Conservation (phyloP, 1,284 basidiomycete species). For the Malassezia equina region DNA sequence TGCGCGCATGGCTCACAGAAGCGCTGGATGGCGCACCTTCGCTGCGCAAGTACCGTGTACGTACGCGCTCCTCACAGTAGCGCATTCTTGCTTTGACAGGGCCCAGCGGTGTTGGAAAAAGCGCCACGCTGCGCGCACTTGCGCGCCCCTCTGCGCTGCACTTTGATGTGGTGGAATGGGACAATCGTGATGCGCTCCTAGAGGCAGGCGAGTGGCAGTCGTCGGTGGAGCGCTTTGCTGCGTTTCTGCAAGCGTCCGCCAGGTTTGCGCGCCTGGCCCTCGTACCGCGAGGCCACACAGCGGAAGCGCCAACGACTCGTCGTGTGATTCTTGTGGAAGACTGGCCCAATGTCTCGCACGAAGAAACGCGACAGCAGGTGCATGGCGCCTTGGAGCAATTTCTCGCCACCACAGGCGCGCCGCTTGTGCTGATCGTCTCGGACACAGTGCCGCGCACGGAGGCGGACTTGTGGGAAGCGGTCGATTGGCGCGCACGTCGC, state of each 20-base stretch:
- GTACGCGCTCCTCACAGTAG: slow-evolving; percentile 2
- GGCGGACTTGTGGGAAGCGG: slow-evolving; percentile 52
- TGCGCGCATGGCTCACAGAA: slow-evolving; percentile 73
- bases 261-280: slow-evolving; percentile 26
- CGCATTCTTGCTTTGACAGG: slow-evolving; percentile 76
- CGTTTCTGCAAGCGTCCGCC: slow-evolving; percentile 27
- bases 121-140: slow-evolving; percentile 67
- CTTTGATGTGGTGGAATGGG: slow-evolving; percentile 79
- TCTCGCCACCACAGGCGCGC: slow-evolving; percentile 44
- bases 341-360: slow-evolving; percentile 66
- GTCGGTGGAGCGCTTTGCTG: slow-evolving; percentile 27
- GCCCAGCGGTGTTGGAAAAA: slow-evolving; percentile 82
- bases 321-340: slow-evolving; percentile 74
- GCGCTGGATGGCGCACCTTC: slow-evolving; percentile 61
- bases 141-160: slow-evolving; percentile 58
- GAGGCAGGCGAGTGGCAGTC: slow-evolving; percentile 7
- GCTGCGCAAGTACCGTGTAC: slow-evolving; percentile 60
- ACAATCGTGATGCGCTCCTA: slow-evolving; percentile 51
- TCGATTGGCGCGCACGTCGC: slow-evolving; percentile 49
- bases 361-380: slow-evolving; percentile 62
- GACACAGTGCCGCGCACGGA: slow-evolving; percentile 57
- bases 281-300: not conserved
- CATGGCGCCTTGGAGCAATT: slow-evolving; percentile 57
- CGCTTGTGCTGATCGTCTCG: slow-evolving; percentile 73
- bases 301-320: slow-evolving; percentile 3